Conservation (phyloP, 345 rosid genomes). For the Kandelia obovata region DNA sequence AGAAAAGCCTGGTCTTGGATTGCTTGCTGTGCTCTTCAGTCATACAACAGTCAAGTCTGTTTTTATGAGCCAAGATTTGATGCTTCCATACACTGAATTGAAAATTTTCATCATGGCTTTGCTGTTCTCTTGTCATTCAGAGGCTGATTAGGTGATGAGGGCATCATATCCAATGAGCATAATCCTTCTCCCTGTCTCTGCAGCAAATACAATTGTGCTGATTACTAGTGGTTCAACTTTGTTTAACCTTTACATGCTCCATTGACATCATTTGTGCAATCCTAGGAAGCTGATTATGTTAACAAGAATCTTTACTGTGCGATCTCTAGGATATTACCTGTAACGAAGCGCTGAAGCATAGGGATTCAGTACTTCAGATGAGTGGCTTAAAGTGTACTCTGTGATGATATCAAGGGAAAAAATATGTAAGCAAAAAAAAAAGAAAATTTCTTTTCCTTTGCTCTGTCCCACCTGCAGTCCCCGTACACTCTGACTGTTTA, state of each 20-base stretch:
- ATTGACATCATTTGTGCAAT: background rate
- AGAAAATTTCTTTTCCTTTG: background rate
- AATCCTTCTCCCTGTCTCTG: background rate
- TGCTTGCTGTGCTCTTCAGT: conserved; percentile 91
- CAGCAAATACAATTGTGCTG: background rate
- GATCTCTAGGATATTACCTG: conserved; percentile 1
- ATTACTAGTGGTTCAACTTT: conserved; percentile 11
- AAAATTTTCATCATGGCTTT: conserved; percentile 3
- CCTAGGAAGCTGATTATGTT: conserved; percentile 14
- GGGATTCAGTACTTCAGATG: background rate
- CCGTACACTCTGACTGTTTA: background rate
- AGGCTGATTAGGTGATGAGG: conserved; percentile 6
- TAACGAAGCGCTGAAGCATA: background rate
- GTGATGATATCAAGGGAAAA: no score
- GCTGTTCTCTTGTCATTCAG: background rate
- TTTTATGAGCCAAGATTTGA: conserved; percentile 98
- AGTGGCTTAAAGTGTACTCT: no score
- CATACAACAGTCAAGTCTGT: conserved; percentile 87
- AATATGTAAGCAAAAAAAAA: no score
- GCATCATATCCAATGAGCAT: conserved; percentile 7
- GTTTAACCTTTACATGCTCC: conserved; percentile 2
- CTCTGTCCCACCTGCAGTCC: background rate
- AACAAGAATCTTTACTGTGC: background rate
- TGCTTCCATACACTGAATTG: conserved; percentile 48
- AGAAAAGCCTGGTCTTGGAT: conserved; percentile 96